Percentiles rank a stretch among this genome's conserved stretches.
phyloP scores from a whole-genome alignment of 192 early-diverging fungal species.

The Coemansia sp. region DNA sequence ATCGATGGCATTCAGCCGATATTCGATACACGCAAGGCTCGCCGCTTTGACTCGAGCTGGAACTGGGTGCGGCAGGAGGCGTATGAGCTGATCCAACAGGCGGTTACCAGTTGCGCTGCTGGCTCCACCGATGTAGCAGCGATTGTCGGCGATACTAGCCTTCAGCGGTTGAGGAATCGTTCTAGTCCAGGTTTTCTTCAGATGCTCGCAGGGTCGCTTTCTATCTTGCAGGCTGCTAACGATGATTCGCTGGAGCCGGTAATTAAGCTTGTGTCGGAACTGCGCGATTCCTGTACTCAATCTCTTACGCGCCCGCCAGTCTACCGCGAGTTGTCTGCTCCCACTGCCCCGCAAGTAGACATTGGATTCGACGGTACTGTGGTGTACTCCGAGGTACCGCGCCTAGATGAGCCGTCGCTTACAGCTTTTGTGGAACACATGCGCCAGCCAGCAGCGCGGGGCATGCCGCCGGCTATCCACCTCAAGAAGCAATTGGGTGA shows the following conservation, averaged over 20 bases:
- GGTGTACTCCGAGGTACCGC: constrained; percentile 77
- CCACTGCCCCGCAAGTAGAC: constrained; percentile 76
- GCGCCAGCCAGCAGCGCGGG: constrained; percentile 56
- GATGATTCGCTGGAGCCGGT: constrained; percentile 61
- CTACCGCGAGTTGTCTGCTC: constrained; percentile 82
- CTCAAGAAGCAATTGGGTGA: background rate
- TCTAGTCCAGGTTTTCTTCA: constrained; percentile 68
- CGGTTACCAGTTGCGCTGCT: constrained; percentile 62
- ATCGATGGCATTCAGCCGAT: constrained; percentile 76
- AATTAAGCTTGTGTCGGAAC: constrained; percentile 58
- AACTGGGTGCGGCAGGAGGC: constrained; percentile 77
- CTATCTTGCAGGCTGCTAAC: constrained; percentile 65
- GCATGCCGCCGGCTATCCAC: constrained; percentile 29
- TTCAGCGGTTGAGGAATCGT: constrained; percentile 73
- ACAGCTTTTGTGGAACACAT: constrained; percentile 84
- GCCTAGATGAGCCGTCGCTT: constrained; percentile 74
- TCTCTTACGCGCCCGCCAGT: constrained; percentile 69
- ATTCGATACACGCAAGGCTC: constrained; percentile 79
- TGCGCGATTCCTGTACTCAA: constrained; percentile 77
- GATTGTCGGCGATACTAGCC: constrained; percentile 59
- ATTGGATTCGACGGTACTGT: constrained; percentile 74
- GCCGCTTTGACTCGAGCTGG: constrained; percentile 93
- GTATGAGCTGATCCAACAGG: constrained; percentile 68
- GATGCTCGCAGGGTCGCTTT: constrained; percentile 67
- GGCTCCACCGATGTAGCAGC: constrained; percentile 61